Evolutionary conservation across 495 filamentous ascomycete species (phyloP).

Genomic region (Penicillium canescens): DNA sequence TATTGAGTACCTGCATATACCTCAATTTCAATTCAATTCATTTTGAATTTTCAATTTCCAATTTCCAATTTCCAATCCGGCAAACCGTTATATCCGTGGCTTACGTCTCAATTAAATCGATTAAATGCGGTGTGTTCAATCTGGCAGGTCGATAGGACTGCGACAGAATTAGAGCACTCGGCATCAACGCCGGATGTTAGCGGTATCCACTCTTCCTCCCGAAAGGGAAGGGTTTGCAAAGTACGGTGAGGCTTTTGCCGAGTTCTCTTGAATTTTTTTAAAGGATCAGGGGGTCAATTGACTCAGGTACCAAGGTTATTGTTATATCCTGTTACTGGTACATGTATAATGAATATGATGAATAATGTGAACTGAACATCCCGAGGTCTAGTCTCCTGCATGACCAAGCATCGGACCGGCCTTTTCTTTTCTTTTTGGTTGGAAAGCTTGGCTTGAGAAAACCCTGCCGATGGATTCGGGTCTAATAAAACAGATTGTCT

Average conservation of each 20-base stretch:
- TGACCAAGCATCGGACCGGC: background rate
- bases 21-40: background rate
- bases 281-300: slow-evolving; percentile 1
- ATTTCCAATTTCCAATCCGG: background rate
- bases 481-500: background rate
- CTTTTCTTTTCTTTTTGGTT: background rate
- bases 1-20: slow-evolving; percentile 1
- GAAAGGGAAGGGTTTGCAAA: slow-evolving; percentile 16
- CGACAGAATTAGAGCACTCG: slow-evolving; percentile 11
- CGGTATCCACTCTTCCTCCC: slow-evolving; percentile 15
- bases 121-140: slow-evolving; percentile 19
- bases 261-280: background rate
- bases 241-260: slow-evolving; percentile 28
- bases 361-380: too few relatives aligned
- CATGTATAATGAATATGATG: too few relatives aligned
- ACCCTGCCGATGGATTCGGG: background rate
- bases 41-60: background rate
- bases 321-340: background rate
- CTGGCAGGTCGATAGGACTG: slow-evolving; percentile 9
- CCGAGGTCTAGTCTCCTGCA: too few relatives aligned
- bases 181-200: slow-evolving; percentile 25
- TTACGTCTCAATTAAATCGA: slow-evolving; percentile 4
- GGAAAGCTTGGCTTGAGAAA: slow-evolving; percentile 2
- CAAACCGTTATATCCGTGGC: slow-evolving; percentile 8
- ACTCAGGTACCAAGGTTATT: background rate